phyloP scores from a whole-genome alignment of 2,329 filamentous ascomycete genomes.

The Colletotrichum incanum region DNA sequence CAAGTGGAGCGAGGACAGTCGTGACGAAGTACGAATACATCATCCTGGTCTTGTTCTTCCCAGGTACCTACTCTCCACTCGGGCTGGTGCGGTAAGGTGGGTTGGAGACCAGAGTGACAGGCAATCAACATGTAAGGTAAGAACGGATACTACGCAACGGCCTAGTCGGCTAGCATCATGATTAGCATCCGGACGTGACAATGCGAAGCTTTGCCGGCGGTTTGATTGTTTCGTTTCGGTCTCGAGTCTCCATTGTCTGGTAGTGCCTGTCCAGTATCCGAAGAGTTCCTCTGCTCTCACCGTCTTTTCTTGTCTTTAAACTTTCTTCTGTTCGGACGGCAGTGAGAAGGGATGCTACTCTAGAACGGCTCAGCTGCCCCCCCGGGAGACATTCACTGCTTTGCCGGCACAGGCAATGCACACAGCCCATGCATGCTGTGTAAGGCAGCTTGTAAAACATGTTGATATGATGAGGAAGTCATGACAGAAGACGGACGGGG shows the following conservation, averaged over 20 bases:
- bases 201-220: constrained; percentile 23
- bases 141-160: not conserved
- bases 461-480: constrained; percentile 21
- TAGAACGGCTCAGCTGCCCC: not conserved
- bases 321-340: constrained; percentile 18
- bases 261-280: constrained; percentile 1
- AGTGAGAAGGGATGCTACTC: constrained; percentile 12
- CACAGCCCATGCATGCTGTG: constrained; percentile 8
- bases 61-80: not conserved
- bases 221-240: constrained; percentile 3
- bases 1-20: constrained; percentile 3
- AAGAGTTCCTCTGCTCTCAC: constrained; percentile 17
- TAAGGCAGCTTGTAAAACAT: not conserved
- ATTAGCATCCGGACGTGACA: constrained; percentile 16
- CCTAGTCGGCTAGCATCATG: constrained; percentile 1
- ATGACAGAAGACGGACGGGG: constrained; percentile 4
- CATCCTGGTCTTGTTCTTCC: not conserved
- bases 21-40: not conserved
- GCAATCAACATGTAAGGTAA: not conserved
- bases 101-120: not conserved
- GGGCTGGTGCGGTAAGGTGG: not conserved
- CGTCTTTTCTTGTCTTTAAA: constrained; percentile 33
- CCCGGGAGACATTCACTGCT: not conserved
- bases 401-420: not conserved
- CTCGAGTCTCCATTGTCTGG: constrained; percentile 1